Percentiles rank a stretch among this genome's conserved stretches.
Evolutionary conservation across 345 rosid species (phyloP).

Genomic region (Firmiana major): DNA sequence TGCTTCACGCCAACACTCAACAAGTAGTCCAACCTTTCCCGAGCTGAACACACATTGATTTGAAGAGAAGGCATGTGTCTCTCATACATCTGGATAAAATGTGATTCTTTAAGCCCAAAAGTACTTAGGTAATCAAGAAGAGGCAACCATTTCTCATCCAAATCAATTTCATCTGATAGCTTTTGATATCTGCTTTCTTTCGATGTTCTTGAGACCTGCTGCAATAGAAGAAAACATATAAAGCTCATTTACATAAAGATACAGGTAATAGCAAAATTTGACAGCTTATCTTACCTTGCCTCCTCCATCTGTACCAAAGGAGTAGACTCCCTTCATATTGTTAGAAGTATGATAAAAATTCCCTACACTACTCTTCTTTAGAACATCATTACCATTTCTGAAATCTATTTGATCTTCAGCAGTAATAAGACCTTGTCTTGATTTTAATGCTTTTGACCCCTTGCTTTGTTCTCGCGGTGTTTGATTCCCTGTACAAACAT

Average conservation of each 20-base stretch:
- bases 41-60: constrained; percentile 74
- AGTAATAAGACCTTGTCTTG: constrained; percentile 19
- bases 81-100: constrained; percentile 83
- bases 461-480: constrained; percentile 25
- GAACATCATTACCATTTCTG: constrained; percentile 22
- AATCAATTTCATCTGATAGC: constrained; percentile 62
- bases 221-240: constrained; percentile 25
- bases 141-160: constrained; percentile 77
- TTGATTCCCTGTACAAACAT: constrained; percentile 39
- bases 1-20: constrained; percentile 83
- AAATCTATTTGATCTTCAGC: constrained; percentile 27
- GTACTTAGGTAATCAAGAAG: constrained; percentile 78
- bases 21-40: constrained; percentile 83
- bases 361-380: constrained; percentile 21
- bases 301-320: constrained; percentile 30
- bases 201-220: constrained; percentile 38
- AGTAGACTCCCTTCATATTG: constrained; percentile 28
- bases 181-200: constrained; percentile 43
- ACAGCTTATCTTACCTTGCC: constrained; percentile 36
- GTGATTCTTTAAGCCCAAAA: constrained; percentile 79
- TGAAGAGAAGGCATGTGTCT: constrained; percentile 82
- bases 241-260: background rate
- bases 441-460: constrained; percentile 17
- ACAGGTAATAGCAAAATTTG: background rate
- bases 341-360: constrained; percentile 16